These are phyloP conservation scores for Hagleromyces aurorensis DNA, from an alignment of 805 yeast genomes.

Conservation along the genomic window DNA sequence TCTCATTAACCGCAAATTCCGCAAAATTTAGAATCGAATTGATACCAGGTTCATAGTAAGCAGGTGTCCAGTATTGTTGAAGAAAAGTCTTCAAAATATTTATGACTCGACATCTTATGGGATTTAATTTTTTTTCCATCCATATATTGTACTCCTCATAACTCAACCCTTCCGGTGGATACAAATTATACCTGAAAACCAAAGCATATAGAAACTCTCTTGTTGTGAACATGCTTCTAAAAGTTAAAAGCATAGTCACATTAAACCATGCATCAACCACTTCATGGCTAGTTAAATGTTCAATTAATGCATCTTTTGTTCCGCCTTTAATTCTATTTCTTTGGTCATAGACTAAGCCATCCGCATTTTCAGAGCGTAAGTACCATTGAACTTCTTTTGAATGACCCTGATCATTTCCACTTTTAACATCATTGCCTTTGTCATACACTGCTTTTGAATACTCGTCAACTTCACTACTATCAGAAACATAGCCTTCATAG, in stretches of 20 bases:
- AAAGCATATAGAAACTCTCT: conserved; percentile 51
- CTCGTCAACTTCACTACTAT: conserved; percentile 8
- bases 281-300: conserved; percentile 73
- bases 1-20: conserved; percentile 33
- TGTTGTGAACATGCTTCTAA: conserved; percentile 65
- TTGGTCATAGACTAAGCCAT: conserved; percentile 50
- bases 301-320: conserved; percentile 64
- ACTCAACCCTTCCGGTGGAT: conserved; percentile 82
- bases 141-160: conserved; percentile 75
- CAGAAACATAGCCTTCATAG: conserved; percentile 13
- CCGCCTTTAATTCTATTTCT: conserved; percentile 80
- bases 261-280: conserved; percentile 54
- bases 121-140: conserved; percentile 62
- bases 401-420: conserved; percentile 3
- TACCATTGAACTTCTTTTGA: conserved; percentile 57
- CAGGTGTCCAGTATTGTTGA: conserved; percentile 61
- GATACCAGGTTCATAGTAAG: conserved; percentile 43
- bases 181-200: conserved; percentile 55
- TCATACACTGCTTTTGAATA: conserved; percentile 1
- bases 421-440: conserved; percentile 4
- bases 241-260: conserved; percentile 63
- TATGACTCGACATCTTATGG: conserved; percentile 58
- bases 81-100: conserved; percentile 59
- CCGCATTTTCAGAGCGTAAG: conserved; percentile 58
- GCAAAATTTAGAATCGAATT: conserved; percentile 36